Conservation (phyloP, 2,329 filamentous ascomycete species). For the Diatrype stigma region DNA sequence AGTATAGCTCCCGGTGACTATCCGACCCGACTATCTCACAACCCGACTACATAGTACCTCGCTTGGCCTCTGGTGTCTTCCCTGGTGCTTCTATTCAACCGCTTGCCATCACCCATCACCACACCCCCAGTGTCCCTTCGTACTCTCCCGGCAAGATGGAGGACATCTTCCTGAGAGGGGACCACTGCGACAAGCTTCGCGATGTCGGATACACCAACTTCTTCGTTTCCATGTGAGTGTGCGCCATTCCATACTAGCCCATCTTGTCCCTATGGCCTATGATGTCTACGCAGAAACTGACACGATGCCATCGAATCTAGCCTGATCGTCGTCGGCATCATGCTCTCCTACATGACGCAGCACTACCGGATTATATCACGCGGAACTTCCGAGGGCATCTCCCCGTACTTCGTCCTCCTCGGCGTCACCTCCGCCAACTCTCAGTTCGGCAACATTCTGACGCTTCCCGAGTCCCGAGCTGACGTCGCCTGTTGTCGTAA, state of each 20-base stretch:
- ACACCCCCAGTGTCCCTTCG: background rate
- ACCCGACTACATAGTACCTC: too few relatives aligned
- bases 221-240: constrained; percentile 50
- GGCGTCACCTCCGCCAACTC: constrained; percentile 86
- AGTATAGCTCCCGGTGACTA: too few relatives aligned
- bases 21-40: too few relatives aligned
- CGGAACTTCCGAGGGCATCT: constrained; percentile 87
- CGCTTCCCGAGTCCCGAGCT: constrained; percentile 74
- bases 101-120: background rate
- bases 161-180: constrained; percentile 23
- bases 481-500: constrained; percentile 85
- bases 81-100: background rate
- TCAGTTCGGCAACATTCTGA: constrained; percentile 87
- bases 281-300: constrained; percentile 14
- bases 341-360: constrained; percentile 91
- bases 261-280: background rate
- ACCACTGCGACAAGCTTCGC: constrained; percentile 48
- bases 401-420: constrained; percentile 91
- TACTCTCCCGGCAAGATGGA: constrained; percentile 25
- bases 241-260: background rate
- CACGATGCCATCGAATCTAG: constrained; percentile 27
- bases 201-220: constrained; percentile 52
- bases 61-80: background rate
- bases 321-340: constrained; percentile 79
- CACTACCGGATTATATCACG: constrained; percentile 86